These are phyloP conservation scores for Jatropha multifida DNA, from an alignment of 441 rosid species.

Conservation along the genomic window DNA sequence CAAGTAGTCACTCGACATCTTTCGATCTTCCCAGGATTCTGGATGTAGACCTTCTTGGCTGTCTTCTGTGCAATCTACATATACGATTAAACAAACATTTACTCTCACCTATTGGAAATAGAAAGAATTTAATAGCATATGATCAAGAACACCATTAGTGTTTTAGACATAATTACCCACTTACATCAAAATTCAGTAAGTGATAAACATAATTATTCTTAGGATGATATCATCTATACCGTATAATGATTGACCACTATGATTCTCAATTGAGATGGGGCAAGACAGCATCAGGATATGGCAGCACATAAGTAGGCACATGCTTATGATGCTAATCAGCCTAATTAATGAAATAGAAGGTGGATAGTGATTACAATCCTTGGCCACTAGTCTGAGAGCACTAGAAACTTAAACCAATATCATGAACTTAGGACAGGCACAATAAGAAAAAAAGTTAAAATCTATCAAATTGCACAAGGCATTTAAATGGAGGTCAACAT, in stretches of 20 bases:
- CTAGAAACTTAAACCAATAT: neutral
- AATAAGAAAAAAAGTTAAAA: neutral
- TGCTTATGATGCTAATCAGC: neutral
- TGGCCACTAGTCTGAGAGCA: neutral
- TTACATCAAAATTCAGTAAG: neutral
- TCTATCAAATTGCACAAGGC: neutral
- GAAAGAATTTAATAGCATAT: neutral
- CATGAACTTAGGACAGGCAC: neutral
- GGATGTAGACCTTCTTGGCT: slow-evolving; percentile 86
- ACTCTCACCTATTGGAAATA: neutral
- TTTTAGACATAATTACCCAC: neutral
- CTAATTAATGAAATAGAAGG: neutral
- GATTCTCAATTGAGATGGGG: neutral
- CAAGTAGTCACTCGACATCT: slow-evolving; percentile 45
- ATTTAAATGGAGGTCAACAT: neutral
- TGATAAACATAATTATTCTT: neutral
- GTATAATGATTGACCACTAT: neutral
- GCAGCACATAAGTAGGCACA: neutral
- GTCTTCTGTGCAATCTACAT: slow-evolving; percentile 78
- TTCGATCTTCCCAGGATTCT: slow-evolving; percentile 79
- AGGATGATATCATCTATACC: neutral
- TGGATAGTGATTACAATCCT: neutral
- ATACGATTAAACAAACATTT: slow-evolving; percentile 10
- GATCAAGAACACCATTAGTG: neutral
- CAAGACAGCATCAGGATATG: neutral